A percentile compares a stretch with the other conserved stretches of the same genome.
Conservation (phyloP, 148 eudicot species). For the Persicaria maculosa region DNA sequence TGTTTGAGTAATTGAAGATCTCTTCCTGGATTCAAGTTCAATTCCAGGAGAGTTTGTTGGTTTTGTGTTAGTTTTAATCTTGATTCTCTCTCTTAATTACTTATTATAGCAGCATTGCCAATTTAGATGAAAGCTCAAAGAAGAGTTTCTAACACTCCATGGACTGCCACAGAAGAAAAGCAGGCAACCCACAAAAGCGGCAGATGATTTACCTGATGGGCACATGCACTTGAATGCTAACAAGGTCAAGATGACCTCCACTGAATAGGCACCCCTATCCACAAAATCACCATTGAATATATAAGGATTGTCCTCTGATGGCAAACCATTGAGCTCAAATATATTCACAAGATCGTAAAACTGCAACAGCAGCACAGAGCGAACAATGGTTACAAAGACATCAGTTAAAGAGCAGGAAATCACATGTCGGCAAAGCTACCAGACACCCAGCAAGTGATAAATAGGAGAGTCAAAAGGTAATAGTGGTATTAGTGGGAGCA, state of each 20-base stretch:
- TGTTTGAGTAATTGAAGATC: too few species aligned
- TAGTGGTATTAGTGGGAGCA: not conserved
- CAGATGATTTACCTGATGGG: constrained; percentile 58
- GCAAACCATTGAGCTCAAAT: constrained; percentile 93
- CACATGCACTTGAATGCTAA: constrained; percentile 94
- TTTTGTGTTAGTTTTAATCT: too few species aligned
- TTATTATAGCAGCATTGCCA: too few species aligned
- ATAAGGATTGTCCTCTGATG: constrained; percentile 94
- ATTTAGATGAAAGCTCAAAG: too few species aligned
- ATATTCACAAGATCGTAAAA: constrained; percentile 84
- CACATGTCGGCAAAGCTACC: too few species aligned
- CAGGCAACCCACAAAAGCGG: not conserved
- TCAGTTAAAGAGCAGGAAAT: too few species aligned
- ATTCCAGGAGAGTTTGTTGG: too few species aligned
- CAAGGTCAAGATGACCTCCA: constrained; percentile 83
- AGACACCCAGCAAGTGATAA: not conserved
- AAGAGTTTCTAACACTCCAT: too few species aligned
- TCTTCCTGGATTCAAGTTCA: too few species aligned
- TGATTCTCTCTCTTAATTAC: too few species aligned
- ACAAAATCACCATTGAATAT: constrained; percentile 94
- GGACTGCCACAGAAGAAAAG: not conserved
- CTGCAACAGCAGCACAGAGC: constrained; percentile 40
- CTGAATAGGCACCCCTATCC: constrained; percentile 85
- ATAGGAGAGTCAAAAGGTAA: not conserved
- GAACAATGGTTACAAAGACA: not conserved